phyloP scores from a whole-genome alignment of 176 grass and related monocot genomes.

The Carex littledalei region DNA sequence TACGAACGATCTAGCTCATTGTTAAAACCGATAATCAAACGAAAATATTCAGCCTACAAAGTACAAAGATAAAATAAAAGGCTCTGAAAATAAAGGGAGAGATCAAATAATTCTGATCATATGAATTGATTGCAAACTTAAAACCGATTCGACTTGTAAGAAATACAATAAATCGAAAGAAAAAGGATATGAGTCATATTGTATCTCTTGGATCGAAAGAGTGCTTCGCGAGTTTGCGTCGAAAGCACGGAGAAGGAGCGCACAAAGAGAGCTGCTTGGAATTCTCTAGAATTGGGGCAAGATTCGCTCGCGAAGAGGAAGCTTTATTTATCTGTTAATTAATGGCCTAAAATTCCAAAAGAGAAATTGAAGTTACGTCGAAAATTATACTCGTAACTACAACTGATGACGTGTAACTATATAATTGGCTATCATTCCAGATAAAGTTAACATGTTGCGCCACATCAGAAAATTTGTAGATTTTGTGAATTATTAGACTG shows the following conservation, averaged over 20 bases:
- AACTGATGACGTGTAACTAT: not conserved
- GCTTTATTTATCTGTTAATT: constrained; percentile 7
- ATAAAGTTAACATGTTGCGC: not conserved
- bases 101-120: not conserved
- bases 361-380: not conserved
- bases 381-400: not conserved
- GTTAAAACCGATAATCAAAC: not conserved
- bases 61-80: not conserved
- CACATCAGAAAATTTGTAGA: not conserved
- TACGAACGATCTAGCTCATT: not conserved
- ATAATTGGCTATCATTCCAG: not conserved
- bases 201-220: constrained; percentile 4
- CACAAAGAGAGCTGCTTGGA: not conserved
- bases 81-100: not conserved
- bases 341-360: not conserved
- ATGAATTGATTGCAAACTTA: not conserved
- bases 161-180: not conserved
- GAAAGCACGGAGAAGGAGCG: constrained; percentile 5
- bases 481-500: not conserved
- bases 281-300: constrained; percentile 1
- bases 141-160: not conserved
- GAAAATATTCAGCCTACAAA: not conserved
- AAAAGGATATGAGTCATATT: constrained; percentile 75
- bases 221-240: not conserved
- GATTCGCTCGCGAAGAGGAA: not conserved